Base-by-base conservation (phyloP, 2,329 filamentous ascomycete species). In the Aureobasidium melanogenum region DNA sequence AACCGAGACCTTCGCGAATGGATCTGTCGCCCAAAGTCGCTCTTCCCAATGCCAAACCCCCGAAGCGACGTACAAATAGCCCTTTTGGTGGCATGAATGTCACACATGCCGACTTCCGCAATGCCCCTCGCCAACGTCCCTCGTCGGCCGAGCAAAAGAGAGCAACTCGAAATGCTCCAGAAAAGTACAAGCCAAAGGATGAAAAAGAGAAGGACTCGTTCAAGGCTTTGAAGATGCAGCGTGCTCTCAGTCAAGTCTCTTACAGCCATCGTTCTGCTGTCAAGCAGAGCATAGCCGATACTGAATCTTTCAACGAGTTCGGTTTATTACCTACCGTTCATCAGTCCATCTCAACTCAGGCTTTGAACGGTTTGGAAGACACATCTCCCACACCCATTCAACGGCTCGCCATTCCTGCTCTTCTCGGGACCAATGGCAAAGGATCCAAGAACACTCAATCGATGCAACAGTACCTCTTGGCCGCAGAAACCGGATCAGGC, bases 201-300 rank as follows among this genome's bases (percentile, higher is more conserved):
- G 73, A 79, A 71, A 77, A 79, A 64, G 73, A 76, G 62, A 77
- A 78, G 24, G 78, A 80, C 52, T 75, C 82, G 8, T 88, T 84
- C 74, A 92, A 95, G 72, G 92, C 93, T 5, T 79, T 97, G 73
- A 96, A 95, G 77, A 97, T 97, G 93, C 93, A 97, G 72, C 85
- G 86, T 56, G 81, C 88, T 1, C 78, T 97, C 65, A 79, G 89
- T 2, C 84, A 86, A 3, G 80, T 97, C 5, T 84, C 90, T 0
- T 97, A 97, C 71, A 84, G 84, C 39, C 83, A 84, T 67, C 81
- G 85, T 61, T 76, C 75, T n/a, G 75, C 77, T 52, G 76, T 85
- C 66, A 86, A 90, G 85, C 77, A 78, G 52, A 78, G 77, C 66
- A 78, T 88, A 59, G 76, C 82, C 51, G 80, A 87, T 55, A 79